Evolutionary conservation across 2,329 filamentous ascomycete genomes (phyloP).

Genomic region (Stylonectria norvegica): DNA sequence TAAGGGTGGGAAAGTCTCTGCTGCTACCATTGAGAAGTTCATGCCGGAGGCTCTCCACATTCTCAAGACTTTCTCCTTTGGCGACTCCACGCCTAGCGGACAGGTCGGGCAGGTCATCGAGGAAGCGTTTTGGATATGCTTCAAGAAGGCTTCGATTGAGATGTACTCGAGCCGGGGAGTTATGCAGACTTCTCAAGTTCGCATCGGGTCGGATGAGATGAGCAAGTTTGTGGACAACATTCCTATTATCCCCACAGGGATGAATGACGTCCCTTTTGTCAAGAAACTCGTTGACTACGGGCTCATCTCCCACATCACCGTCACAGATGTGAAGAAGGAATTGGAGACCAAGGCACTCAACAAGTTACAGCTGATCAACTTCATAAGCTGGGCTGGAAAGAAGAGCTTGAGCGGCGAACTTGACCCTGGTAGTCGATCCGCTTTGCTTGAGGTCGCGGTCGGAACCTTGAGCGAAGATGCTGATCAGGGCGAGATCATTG

Average conservation of each 20-base stretch:
- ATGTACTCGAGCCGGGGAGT: constrained; percentile 86
- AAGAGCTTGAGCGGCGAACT: constrained; percentile 71
- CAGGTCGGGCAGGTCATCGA: constrained; percentile 85
- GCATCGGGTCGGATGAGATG: constrained; percentile 65
- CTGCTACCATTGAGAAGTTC: constrained; percentile 62
- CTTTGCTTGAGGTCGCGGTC: constrained; percentile 76
- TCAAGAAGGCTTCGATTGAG: constrained; percentile 76
- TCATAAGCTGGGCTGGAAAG: constrained; percentile 77
- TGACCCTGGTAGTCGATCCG: constrained; percentile 62
- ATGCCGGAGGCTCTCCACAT: constrained; percentile 79
- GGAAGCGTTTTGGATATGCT: constrained; percentile 94
- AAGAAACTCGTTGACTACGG: constrained; percentile 78
- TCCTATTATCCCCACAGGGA: constrained; percentile 74
- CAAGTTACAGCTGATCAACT: constrained; percentile 73
- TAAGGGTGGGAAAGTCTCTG: constrained; percentile 52
- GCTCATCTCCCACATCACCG: constrained; percentile 81
- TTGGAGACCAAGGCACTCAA: constrained; percentile 78
- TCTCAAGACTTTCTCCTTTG: constrained; percentile 82
- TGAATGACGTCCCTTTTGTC: constrained; percentile 73
- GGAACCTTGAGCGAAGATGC: constrained; percentile 62
- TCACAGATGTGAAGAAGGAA: constrained; percentile 79
- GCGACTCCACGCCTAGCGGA: constrained; percentile 82
- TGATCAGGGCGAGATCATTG: constrained; percentile 67
- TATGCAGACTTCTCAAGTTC: constrained; percentile 76
- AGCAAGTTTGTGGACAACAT: constrained; percentile 80